A percentile compares a stretch with the other conserved stretches of the same genome.
Conservation (phyloP, 75 land plant species). For the Picea glauca region DNA sequence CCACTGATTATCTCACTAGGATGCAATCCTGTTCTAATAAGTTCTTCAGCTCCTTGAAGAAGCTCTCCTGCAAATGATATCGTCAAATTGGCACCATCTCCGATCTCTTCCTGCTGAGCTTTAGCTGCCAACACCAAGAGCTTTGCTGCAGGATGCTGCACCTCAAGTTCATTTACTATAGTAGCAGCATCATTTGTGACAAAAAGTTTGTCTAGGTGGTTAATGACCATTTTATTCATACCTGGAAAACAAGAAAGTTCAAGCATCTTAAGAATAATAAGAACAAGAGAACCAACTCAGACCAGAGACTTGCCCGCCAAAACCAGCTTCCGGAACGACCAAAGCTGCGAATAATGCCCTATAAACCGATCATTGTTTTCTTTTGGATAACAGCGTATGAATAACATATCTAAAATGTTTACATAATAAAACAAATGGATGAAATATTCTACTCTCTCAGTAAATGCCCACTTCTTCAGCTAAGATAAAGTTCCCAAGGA, state of each 20-base stretch:
- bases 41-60: slow-evolving; percentile 94
- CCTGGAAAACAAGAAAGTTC: slow-evolving; percentile 34
- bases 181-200: slow-evolving; percentile 99
- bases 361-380: too few relatives aligned
- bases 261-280: neutral
- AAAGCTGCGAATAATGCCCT: too few relatives aligned
- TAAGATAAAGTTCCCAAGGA: too few relatives aligned
- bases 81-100: slow-evolving; percentile 94
- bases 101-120: slow-evolving; percentile 98
- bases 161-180: slow-evolving; percentile 94
- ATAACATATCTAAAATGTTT: too few relatives aligned
- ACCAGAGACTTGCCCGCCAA: too few relatives aligned
- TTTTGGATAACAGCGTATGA: too few relatives aligned
- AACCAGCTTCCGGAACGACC: too few relatives aligned
- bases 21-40: slow-evolving; percentile 91
- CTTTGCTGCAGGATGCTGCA: slow-evolving; percentile 99
- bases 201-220: slow-evolving; percentile 98
- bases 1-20: slow-evolving; percentile 98
- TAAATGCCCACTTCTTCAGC: too few relatives aligned
- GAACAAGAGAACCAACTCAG: neutral
- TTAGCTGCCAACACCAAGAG: slow-evolving; percentile 87
- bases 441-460: too few relatives aligned
- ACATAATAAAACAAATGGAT: too few relatives aligned
- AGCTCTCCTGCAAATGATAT: slow-evolving; percentile 96
- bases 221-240: slow-evolving; percentile 99